Evolutionary conservation across 2,329 filamentous ascomycete species (phyloP).

Genomic region (Ceratocystis cubensis): DNA sequence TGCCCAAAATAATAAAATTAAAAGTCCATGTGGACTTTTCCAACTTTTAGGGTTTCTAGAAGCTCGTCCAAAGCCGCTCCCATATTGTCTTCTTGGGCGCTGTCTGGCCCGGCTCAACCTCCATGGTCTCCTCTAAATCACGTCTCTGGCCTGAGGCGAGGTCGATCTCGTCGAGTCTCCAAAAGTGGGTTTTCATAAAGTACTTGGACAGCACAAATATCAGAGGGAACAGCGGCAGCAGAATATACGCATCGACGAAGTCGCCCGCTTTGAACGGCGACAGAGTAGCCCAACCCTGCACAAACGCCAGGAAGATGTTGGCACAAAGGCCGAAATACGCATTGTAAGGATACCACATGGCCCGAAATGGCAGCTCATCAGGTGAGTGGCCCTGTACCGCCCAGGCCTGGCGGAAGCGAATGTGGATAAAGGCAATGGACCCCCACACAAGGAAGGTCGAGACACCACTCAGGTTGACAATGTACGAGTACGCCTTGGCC

Average conservation of each 20-base stretch:
- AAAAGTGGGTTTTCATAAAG: constrained; percentile 39
- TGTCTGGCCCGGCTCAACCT: constrained; percentile 23
- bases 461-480: constrained; percentile 57
- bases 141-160: constrained; percentile 42
- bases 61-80: constrained; percentile 30
- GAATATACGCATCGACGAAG: constrained; percentile 53
- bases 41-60: no score
- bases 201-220: constrained; percentile 46
- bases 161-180: constrained; percentile 42
- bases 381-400: constrained; percentile 41
- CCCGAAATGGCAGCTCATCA: constrained; percentile 43
- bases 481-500: constrained; percentile 52
- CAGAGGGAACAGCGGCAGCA: constrained; percentile 46
- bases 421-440: constrained; percentile 56
- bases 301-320: constrained; percentile 46
- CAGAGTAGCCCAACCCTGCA: constrained; percentile 50
- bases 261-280: constrained; percentile 44
- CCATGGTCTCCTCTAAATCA: constrained; percentile 39
- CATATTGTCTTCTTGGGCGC: constrained; percentile 30
- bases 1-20: no score
- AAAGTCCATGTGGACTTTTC: no score
- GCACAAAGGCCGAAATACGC: constrained; percentile 47
- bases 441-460: constrained; percentile 63
- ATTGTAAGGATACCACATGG: constrained; percentile 43
- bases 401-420: constrained; percentile 58